phyloP scores from a whole-genome alignment of 2,329 filamentous ascomycete species.

The Paradendryphiella salina region DNA sequence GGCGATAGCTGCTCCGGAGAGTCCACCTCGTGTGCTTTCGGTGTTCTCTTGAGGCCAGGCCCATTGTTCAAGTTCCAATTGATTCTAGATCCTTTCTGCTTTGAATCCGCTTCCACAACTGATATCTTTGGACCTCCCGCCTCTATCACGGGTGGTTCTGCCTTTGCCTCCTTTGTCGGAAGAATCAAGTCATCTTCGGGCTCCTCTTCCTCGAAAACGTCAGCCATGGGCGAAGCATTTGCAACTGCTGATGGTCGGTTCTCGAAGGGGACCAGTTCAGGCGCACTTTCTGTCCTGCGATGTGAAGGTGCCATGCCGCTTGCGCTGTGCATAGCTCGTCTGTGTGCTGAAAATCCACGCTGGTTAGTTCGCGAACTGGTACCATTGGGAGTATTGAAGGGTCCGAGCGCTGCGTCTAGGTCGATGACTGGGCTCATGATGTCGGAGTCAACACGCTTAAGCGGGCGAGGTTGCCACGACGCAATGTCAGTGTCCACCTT shows the following conservation, averaged over 20 bases:
- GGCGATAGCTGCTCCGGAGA: constrained; percentile 35
- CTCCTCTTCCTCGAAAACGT: constrained; percentile 85
- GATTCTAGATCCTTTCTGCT: constrained; percentile 46
- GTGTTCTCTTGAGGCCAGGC: constrained; percentile 40
- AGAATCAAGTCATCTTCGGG: constrained; percentile 56
- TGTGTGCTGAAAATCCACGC: constrained; percentile 49
- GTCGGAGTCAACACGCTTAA: constrained; percentile 56
- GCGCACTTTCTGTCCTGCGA: constrained; percentile 76
- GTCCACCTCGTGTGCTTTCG: constrained; percentile 11
- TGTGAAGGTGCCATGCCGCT: constrained; percentile 77
- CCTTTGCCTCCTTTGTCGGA: constrained; percentile 13
- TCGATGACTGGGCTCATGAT: constrained; percentile 82
- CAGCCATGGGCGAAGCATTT: constrained; percentile 75
- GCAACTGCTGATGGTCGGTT: constrained; percentile 52
- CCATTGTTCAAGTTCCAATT: constrained; percentile 51
- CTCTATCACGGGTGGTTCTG: constrained; percentile 32
- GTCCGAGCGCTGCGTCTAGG: constrained; percentile 87
- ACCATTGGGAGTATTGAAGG: constrained; percentile 82
- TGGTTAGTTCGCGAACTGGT: constrained; percentile 61
- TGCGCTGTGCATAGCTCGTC: constrained; percentile 76
- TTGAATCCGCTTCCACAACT: constrained; percentile 51
- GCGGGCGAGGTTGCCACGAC: constrained; percentile 45
- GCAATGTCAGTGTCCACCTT: constrained; percentile 44
- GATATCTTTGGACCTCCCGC: constrained; percentile 50
- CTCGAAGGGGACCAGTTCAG: constrained; percentile 77